phyloP scores from a whole-genome alignment of 345 rosid genomes.

The Salix viminalis region DNA sequence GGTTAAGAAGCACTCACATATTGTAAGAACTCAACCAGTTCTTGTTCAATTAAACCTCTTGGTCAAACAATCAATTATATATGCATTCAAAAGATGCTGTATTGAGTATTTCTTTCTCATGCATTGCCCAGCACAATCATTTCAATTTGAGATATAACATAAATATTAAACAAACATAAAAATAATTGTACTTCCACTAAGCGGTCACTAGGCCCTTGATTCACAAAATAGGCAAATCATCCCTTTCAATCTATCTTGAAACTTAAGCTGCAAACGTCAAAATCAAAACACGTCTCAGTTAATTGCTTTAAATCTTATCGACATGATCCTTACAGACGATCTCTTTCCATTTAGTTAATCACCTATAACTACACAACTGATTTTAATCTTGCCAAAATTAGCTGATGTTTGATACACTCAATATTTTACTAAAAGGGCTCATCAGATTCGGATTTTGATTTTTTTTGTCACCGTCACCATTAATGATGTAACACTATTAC shows the following conservation, averaged over 20 bases:
- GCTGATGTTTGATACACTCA: neutral
- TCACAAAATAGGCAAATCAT: neutral
- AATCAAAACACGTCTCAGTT: neutral
- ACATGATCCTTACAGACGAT: neutral
- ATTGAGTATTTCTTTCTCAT: neutral
- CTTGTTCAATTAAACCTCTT: neutral
- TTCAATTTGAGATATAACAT: neutral
- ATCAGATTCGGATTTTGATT: neutral
- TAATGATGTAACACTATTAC: too few species aligned
- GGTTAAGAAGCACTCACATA: neutral
- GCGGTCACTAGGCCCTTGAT: neutral
- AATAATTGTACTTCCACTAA: neutral
- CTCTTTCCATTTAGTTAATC: neutral
- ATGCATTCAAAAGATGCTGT: neutral
- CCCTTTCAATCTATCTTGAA: neutral
- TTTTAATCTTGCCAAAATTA: neutral
- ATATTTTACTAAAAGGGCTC: neutral
- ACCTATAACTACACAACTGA: neutral
- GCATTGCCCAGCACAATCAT: neutral
- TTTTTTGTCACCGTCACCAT: neutral
- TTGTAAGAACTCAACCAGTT: neutral
- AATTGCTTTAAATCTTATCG: neutral
- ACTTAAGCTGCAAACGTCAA: neutral
- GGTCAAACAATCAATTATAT: neutral
- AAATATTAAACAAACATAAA: neutral